Evolutionary conservation across 345 rosid species (phyloP).

Genomic region (Heritiera fomes): DNA sequence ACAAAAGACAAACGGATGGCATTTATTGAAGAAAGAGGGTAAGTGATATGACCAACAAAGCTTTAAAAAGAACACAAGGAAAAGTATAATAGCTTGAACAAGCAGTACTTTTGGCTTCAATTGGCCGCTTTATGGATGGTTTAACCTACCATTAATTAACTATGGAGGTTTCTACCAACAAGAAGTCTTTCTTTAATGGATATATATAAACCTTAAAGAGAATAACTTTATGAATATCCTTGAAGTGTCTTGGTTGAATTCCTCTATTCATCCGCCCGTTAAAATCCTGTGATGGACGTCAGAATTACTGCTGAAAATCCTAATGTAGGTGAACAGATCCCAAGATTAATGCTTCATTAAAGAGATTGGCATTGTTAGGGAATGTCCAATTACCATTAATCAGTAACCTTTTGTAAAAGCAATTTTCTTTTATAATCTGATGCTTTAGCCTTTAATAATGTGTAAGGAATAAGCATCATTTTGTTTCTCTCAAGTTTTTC

Average conservation of each 20-base stretch:
- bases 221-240: background rate
- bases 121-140: background rate
- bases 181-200: background rate
- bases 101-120: background rate
- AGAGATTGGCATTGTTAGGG: background rate
- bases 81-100: background rate
- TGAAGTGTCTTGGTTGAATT: background rate
- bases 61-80: background rate
- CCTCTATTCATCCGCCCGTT: background rate
- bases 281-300: background rate
- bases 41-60: background rate
- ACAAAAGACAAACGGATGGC: conserved; percentile 8
- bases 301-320: background rate
- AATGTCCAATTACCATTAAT: background rate
- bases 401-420: background rate
- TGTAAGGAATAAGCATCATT: conserved; percentile 14
- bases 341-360: conserved; percentile 10
- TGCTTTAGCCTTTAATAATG: conserved; percentile 12
- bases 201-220: background rate
- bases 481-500: background rate
- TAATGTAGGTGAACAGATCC: background rate
- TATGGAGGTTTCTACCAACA: background rate
- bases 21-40: background rate
- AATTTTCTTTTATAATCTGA: background rate
- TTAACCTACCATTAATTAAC: too few relatives aligned